These are phyloP conservation scores for Ascochyta lentis DNA, from an alignment of 2,329 filamentous ascomycete genomes.

Conservation along the genomic window DNA sequence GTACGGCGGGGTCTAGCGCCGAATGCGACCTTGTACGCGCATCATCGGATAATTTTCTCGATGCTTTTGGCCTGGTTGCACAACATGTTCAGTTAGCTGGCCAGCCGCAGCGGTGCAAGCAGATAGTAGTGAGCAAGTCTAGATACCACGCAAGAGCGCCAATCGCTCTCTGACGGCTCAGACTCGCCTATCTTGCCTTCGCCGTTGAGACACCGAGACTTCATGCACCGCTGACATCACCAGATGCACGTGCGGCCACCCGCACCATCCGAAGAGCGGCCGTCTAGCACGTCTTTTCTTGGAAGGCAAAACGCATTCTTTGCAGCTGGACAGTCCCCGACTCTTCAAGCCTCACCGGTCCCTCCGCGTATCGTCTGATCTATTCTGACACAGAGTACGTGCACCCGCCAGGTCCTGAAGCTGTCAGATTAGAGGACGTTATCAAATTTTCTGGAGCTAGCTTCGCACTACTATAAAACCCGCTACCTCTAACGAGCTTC, in stretches of 20 bases:
- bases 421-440: slow-evolving; percentile 14
- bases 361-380: slow-evolving; percentile 14
- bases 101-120: slow-evolving; percentile 1
- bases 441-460: slow-evolving; percentile 18
- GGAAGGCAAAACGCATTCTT: slow-evolving; percentile 36
- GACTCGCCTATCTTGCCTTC: slow-evolving; percentile 8
- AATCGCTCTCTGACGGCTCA: slow-evolving; percentile 4
- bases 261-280: slow-evolving; percentile 32
- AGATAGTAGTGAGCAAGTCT: not conserved
- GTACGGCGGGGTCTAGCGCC: slow-evolving; percentile 23
- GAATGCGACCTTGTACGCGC: slow-evolving; percentile 8
- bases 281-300: slow-evolving; percentile 36
- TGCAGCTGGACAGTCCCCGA: slow-evolving; percentile 30
- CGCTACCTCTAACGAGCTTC: not conserved
- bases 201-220: slow-evolving; percentile 12
- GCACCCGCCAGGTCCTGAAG: slow-evolving; percentile 7
- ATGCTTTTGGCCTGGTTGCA: slow-evolving; percentile 12
- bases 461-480: slow-evolving; percentile 14
- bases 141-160: slow-evolving; percentile 1
- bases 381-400: slow-evolving; percentile 10
- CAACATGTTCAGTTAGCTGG: not conserved
- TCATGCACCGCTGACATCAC: slow-evolving; percentile 17
- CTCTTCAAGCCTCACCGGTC: slow-evolving; percentile 22
- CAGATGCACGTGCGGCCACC: slow-evolving; percentile 30
- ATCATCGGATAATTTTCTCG: slow-evolving; percentile 22